Conservation (phyloP, 352 stramenopile species). For the Halophytophthora batemanensis region DNA sequence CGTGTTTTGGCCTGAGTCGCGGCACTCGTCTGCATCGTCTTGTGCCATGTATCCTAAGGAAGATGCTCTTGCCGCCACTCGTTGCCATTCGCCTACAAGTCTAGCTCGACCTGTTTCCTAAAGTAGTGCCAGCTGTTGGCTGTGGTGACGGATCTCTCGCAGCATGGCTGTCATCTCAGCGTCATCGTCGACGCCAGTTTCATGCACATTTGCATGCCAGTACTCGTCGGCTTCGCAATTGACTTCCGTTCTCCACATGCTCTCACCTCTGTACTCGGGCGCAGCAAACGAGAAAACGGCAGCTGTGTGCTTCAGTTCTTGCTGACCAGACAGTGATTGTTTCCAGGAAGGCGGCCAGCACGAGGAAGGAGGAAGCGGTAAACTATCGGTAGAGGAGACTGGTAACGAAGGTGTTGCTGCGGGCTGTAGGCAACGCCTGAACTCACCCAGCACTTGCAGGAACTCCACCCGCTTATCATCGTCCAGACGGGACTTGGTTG, state of each 20-base stretch:
- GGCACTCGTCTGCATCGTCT: background rate
- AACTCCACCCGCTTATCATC: conserved; percentile 39
- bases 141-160: conserved; percentile 25
- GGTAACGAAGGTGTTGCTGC: background rate
- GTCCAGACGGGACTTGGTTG: conserved; percentile 8
- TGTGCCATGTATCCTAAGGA: background rate
- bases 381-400: background rate
- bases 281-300: too few relatives aligned
- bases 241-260: too few relatives aligned
- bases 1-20: too few relatives aligned
- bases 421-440: conserved; percentile 40
- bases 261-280: too few relatives aligned
- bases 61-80: background rate
- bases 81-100: background rate
- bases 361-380: background rate
- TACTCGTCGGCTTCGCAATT: too few relatives aligned
- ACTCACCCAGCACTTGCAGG: conserved; percentile 37
- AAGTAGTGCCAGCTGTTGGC: conserved; percentile 13
- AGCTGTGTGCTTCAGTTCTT: too few relatives aligned
- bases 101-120: background rate
- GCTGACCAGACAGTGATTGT: too few relatives aligned
- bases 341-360: background rate
- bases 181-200: conserved; percentile 2
- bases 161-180: conserved; percentile 28
- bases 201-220: background rate